Base-by-base conservation (phyloP, 768 basidiomycete species). In the Termitomyces sp. region DNA sequence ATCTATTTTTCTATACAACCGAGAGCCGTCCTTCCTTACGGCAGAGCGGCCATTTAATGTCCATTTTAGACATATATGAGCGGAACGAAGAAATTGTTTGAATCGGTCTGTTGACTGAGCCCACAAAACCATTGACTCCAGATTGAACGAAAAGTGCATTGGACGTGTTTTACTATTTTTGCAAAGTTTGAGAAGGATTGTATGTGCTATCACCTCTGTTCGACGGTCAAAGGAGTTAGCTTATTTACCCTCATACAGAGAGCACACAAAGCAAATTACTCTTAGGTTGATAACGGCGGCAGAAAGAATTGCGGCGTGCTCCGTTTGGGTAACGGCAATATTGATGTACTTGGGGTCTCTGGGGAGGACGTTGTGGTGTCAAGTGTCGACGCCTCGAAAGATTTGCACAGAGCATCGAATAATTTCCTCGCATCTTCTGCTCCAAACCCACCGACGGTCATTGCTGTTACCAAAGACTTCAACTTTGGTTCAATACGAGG, bases 391-490 rank as follows among this genome's bases (percentile, higher is more conserved):
- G 72, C 68, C 34, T 78, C 74, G 14, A 81, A 64, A 6, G 76
- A 68, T 53, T 72, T 72, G 57, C 74, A 76, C 6, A 79, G 64
- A 11, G 77, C 76, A 57, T 82, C 79, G 53, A 81, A 80, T 45
- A 80, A 66, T 49, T 75, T 76, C 11, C 76, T 71, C 2, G 78
- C 66, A 48, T 76, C 77, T 37, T 82, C 77, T 1, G 78, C 79
- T n/a, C 69, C 71, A 58, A 80, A 80, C 26, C 70, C 72, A 28
- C 77, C 76, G 2, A 69, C 60, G 0, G 62, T 69, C 79, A 82
- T 81, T n/a, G 76, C 74, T 37, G 70, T 72, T 11, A 76, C 72
- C 10, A 82, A 66, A 0, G 75, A 66, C 38, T 72, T 74, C 55
- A 80, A 65, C 53, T 77, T 80, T 1, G 56, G 51, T 3, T 67